These are phyloP conservation scores for Hyphochytrium catenoides DNA, from an alignment of 352 stramenopile species.

Conservation along the genomic window DNA sequence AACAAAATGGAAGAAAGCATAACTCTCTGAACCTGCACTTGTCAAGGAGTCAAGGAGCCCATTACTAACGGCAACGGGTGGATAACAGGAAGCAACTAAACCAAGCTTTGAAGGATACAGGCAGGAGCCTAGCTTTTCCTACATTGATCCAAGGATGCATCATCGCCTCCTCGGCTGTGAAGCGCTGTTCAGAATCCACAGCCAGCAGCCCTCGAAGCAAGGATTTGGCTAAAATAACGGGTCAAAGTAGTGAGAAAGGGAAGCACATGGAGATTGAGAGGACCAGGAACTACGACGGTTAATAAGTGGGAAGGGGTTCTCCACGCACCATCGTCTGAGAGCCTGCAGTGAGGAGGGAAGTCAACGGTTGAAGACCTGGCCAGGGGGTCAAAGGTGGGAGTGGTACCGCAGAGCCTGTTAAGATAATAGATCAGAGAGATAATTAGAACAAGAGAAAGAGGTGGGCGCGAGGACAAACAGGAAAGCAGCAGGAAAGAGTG, in stretches of 20 bases:
- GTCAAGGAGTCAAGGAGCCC: too few relatives aligned
- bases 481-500: too few relatives aligned
- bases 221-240: slow-evolving; percentile 25
- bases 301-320: slow-evolving; percentile 2
- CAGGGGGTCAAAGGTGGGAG: background rate
- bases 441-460: too few relatives aligned
- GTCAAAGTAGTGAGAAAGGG: slow-evolving; percentile 2
- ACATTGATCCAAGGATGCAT: slow-evolving; percentile 57
- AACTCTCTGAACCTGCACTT: too few relatives aligned
- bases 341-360: slow-evolving; percentile 51
- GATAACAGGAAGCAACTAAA: too few relatives aligned
- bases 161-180: slow-evolving; percentile 31
- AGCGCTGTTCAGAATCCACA: slow-evolving; percentile 34
- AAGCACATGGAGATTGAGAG: slow-evolving; percentile 3
- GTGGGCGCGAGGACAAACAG: too few relatives aligned
- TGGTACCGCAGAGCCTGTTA: background rate
- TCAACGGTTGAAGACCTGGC: slow-evolving; percentile 17
- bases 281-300: slow-evolving; percentile 1
- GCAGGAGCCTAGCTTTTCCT: too few relatives aligned
- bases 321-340: slow-evolving; percentile 32
- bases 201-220: slow-evolving; percentile 50
- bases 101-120: too few relatives aligned
- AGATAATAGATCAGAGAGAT: slow-evolving; percentile 2
- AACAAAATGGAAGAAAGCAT: too few relatives aligned
- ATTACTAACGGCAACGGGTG: too few relatives aligned